phyloP scores from a whole-genome alignment of 192 early-diverging fungal species.

The Lobosporangium transversale region DNA sequence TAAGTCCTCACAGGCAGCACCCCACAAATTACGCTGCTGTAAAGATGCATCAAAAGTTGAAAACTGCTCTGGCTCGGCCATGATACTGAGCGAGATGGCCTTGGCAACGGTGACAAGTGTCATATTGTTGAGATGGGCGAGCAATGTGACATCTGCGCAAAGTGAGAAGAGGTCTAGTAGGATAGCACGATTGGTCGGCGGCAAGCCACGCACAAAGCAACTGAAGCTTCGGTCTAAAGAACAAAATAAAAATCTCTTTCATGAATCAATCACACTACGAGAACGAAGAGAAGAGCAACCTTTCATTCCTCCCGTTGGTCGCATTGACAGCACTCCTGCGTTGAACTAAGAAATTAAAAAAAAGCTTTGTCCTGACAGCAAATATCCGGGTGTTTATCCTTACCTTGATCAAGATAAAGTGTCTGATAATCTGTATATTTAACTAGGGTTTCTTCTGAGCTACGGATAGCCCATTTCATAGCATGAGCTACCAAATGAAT shows the following conservation, averaged over 20 bases:
- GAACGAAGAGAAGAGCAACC: no score
- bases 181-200: slow-evolving; percentile 38
- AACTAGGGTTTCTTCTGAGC: slow-evolving; percentile 45
- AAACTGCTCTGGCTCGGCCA: slow-evolving; percentile 42
- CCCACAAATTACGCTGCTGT: slow-evolving; percentile 45
- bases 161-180: slow-evolving; percentile 48
- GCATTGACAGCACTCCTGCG: no score
- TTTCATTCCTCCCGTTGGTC: no score
- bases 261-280: no score
- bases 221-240: slow-evolving; percentile 34
- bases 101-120: slow-evolving; percentile 43
- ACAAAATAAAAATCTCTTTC: background rate
- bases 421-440: slow-evolving; percentile 42
- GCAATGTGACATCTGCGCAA: slow-evolving; percentile 45
- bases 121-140: slow-evolving; percentile 50
- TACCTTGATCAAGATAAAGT: slow-evolving; percentile 52
- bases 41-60: slow-evolving; percentile 44
- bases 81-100: slow-evolving; percentile 50
- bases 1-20: slow-evolving; percentile 47
- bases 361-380: no score
- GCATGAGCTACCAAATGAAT: slow-evolving; percentile 51
- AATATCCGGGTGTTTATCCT: no score
- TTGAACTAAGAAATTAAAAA: no score
- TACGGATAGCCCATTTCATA: slow-evolving; percentile 52
- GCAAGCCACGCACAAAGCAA: slow-evolving; percentile 34